A percentile compares a stretch with the other conserved stretches of the same genome.
Evolutionary conservation across 495 filamentous ascomycete genomes (phyloP).

Genomic region (Hapsidospora chrysogenum): DNA sequence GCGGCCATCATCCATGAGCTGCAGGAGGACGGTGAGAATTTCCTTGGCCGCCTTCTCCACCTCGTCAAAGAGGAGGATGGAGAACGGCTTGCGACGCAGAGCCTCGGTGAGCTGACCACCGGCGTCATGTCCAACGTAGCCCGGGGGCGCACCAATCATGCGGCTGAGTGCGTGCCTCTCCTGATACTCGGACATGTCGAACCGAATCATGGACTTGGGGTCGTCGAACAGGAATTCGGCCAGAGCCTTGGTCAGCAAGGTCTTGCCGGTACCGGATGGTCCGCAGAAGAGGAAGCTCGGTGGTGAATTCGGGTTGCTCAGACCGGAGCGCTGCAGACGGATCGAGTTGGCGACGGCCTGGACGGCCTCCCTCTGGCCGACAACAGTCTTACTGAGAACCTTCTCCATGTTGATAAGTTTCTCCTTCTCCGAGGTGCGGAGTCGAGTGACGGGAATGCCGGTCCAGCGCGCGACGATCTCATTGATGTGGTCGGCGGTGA

Average conservation of each 20-base stretch:
- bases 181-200: slow-evolving; percentile 99
- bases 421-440: slow-evolving; percentile 92
- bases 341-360: slow-evolving; percentile 89
- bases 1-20: slow-evolving; percentile 97
- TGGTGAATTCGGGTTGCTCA: slow-evolving; percentile 87
- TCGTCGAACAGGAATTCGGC: slow-evolving; percentile 98
- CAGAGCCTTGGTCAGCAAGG: slow-evolving; percentile 84
- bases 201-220: slow-evolving; percentile 91
- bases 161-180: slow-evolving; percentile 90
- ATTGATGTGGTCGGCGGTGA: slow-evolving; percentile 97
- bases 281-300: slow-evolving; percentile 98
- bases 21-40: slow-evolving; percentile 85
- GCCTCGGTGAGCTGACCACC: slow-evolving; percentile 92
- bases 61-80: slow-evolving; percentile 94
- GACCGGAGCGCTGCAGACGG: slow-evolving; percentile 79
- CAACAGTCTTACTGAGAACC: slow-evolving; percentile 61
- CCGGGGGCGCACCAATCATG: slow-evolving; percentile 95
- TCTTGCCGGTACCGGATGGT: slow-evolving; percentile 96
- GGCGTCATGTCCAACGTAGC: slow-evolving; percentile 92
- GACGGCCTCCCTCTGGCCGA: slow-evolving; percentile 93
- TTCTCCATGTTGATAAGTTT: slow-evolving; percentile 93
- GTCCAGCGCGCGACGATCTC: slow-evolving; percentile 95
- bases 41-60: slow-evolving; percentile 98
- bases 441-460: slow-evolving; percentile 84
- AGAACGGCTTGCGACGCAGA: slow-evolving; percentile 86